Percentiles rank a stretch among this genome's conserved stretches.
Evolutionary conservation across 768 basidiomycete genomes (phyloP).

Genomic region (Tricholoma hemisulphureum): DNA sequence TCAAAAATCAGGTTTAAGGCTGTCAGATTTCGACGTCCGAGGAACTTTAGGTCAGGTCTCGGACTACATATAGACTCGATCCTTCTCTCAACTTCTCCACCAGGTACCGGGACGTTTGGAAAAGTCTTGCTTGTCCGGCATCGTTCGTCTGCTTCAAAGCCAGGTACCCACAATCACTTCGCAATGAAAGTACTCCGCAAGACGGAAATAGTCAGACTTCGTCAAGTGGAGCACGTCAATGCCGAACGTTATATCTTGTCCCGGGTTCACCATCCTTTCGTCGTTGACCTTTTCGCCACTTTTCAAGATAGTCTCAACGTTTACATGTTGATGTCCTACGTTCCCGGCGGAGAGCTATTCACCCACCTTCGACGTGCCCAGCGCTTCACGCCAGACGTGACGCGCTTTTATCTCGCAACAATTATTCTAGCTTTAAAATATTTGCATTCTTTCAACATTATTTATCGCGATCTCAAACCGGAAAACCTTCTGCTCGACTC

Average conservation of each 20-base stretch:
- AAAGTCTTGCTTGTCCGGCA: conserved; percentile 89
- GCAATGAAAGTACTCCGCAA: conserved; percentile 91
- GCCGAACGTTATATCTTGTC: conserved; percentile 94
- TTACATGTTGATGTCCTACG: conserved; percentile 96
- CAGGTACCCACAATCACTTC: conserved; percentile 61
- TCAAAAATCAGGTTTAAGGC: conserved; percentile 54
- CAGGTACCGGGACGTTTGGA: conserved; percentile 96
- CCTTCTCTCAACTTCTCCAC: not conserved
- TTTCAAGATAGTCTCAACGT: conserved; percentile 96
- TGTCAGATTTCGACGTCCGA: conserved; percentile 80
- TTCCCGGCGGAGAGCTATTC: conserved; percentile 97
- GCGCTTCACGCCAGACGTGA: conserved; percentile 94
- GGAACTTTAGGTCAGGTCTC: conserved; percentile 61
- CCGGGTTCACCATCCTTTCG: conserved; percentile 88
- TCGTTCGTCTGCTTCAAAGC: conserved; percentile 44
- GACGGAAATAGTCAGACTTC: conserved; percentile 79
- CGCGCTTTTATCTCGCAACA: conserved; percentile 95
- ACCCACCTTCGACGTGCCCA: conserved; percentile 93
- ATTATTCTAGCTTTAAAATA: conserved; percentile 95
- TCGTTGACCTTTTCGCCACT: conserved; percentile 93
- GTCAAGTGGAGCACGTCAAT: conserved; percentile 98
- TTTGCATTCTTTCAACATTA: conserved; percentile 93
- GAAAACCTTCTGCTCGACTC: conserved; percentile 97
- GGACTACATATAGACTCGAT: not conserved
- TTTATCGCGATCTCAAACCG: conserved; percentile 97